A percentile compares a stretch with the other conserved stretches of the same genome.
Conservation (phyloP, 1,284 basidiomycete genomes). For the Butyriboletus appendiculatus region DNA sequence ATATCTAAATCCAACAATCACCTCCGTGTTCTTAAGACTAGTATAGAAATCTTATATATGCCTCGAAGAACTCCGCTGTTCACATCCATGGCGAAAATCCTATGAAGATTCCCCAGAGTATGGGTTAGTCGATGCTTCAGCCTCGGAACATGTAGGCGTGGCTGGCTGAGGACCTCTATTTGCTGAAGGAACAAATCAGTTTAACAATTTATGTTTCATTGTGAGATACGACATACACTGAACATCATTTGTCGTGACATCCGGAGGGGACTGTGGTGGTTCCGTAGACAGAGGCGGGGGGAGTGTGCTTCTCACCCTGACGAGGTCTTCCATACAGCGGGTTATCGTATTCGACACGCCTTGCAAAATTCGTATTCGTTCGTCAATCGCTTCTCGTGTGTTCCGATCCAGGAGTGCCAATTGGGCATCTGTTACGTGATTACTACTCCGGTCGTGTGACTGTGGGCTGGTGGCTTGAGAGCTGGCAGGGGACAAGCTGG, state of each 20-base stretch:
- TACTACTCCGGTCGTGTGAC: conserved; percentile 28
- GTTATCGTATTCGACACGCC: conserved; percentile 69
- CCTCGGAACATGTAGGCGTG: background rate
- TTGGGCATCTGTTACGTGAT: conserved; percentile 56
- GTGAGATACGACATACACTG: conserved; percentile 15
- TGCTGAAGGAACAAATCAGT: conserved; percentile 2
- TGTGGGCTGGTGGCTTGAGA: background rate
- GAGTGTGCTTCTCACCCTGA: conserved; percentile 69
- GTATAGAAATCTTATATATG: conserved; percentile 3
- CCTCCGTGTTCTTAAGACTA: background rate
- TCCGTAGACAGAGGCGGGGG: conserved; percentile 38
- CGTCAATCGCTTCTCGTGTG: conserved; percentile 80
- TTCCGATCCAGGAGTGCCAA: conserved; percentile 59
- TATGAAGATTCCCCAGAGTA: conserved; percentile 1
- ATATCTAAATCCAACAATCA: conserved; percentile 4
- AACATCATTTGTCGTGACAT: conserved; percentile 2
- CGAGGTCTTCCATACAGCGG: conserved; percentile 75
- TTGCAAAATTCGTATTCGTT: conserved; percentile 75
- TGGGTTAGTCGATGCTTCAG: conserved; percentile 1
- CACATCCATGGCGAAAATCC: background rate
- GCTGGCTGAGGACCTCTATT: background rate
- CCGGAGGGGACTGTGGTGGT: background rate
- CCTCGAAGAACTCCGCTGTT: background rate
- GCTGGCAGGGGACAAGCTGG: background rate
- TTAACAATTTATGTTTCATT: conserved; percentile 5